Evolutionary conservation across 169 alveolate genomes (phyloP).

Genomic region (Plasmodium billcollinsi): DNA sequence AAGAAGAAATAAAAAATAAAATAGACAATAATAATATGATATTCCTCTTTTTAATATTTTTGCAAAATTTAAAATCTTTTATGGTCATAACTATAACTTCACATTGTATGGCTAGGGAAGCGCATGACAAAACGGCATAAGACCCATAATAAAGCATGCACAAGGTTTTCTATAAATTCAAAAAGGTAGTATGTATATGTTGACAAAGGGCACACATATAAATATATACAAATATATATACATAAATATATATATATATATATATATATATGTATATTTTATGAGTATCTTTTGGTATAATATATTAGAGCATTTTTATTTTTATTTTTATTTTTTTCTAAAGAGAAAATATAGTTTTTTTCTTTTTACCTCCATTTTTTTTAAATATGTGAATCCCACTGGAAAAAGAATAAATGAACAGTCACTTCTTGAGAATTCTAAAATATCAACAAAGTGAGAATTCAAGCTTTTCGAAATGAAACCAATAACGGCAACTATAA

Average conservation of each 20-base stretch:
- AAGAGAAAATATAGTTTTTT: background rate
- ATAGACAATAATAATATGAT: conserved; percentile 52
- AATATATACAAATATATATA: too few relatives aligned
- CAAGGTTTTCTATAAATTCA: conserved; percentile 79
- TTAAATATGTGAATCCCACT: conserved; percentile 50
- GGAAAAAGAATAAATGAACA: conserved; percentile 72
- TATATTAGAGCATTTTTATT: background rate
- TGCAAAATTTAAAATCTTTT: conserved; percentile 55
- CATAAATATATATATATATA: background rate
- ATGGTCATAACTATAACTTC: conserved; percentile 82
- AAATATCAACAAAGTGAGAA: conserved; percentile 46
- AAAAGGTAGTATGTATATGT: background rate
- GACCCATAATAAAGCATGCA: conserved; percentile 82
- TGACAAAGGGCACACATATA: too few relatives aligned
- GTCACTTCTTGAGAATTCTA: conserved; percentile 60
- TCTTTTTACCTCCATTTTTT: conserved; percentile 41
- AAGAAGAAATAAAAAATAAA: conserved; percentile 68
- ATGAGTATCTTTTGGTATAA: background rate
- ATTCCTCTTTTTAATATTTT: conserved; percentile 35
- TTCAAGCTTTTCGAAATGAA: conserved; percentile 42
- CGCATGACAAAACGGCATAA: conserved; percentile 80
- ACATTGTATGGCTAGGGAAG: conserved; percentile 83
- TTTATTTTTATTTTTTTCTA: background rate
- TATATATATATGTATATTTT: background rate
- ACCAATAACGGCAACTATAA: conserved; percentile 55